Evolutionary conservation across 371 early-diverging fungal genomes (phyloP), one percentile per base, ranked within the genome.

Genomic region (Mucor racemosus): DNA sequence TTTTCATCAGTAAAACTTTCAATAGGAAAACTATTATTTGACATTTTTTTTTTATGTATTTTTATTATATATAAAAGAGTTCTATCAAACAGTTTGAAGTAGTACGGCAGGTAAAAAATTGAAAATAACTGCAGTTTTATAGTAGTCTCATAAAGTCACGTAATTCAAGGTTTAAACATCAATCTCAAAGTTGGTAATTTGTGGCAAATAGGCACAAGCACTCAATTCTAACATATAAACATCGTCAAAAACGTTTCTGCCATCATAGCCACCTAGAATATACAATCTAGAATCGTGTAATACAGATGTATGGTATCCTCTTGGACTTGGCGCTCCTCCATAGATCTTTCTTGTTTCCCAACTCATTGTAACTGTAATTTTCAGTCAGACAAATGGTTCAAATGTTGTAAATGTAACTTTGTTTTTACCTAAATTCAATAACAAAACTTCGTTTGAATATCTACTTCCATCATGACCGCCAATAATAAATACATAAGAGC

Each of bases 401-500:
- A 26, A 26, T 26, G 3, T 26, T 31, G 5, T 13, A 53, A 53
- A 3, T 1, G 4, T n/a, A 21, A 4, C 36, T 54, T 55, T n/a
- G 55, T 15, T 7, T 15, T 73, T 84, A 86, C 88, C 92, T 4
- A 96, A 80, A 76, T 96, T 94, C 33, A 96, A 85, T 69, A 95
- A 74, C 39, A 93, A 72, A 9, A 95, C 88, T 35, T 94, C 91
- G 65, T 86, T 85, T 2, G 91, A 89, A 77, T 96, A 96, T 17
- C 83, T 78, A 19, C 84, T 76, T 0, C 96, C 96, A 71, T 95
- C 92, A 76, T 96, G 94, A 4, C 97, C 97, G 15, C 95, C 92
- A 65, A 94, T 76, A 7, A 96, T 84, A 81, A 95, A 96, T 31
- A 96, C 77, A 73, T 94, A 96, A 17, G 92, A 88, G 9, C 97